These are phyloP conservation scores for Leccinum olivaceopallidum DNA, from an alignment of 768 basidiomycete genomes.

Conservation along the genomic window DNA sequence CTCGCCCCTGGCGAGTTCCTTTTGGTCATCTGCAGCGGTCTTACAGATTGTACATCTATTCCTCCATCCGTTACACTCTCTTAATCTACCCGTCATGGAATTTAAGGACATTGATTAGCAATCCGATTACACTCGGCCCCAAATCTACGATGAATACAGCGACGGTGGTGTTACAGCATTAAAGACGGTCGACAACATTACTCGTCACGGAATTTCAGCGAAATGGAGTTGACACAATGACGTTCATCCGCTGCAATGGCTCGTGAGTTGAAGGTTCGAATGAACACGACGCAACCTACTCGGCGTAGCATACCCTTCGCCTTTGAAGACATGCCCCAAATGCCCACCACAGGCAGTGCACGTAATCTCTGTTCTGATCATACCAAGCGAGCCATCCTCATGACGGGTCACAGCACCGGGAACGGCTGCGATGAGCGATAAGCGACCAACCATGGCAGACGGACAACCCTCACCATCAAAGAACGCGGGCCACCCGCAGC, in stretches of 20 bases:
- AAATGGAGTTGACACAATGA: constrained; percentile 90
- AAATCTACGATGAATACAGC: not conserved
- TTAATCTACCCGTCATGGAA: constrained; percentile 25
- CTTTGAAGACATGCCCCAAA: constrained; percentile 94
- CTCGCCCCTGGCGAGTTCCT: constrained; percentile 5
- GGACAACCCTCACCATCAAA: constrained; percentile 69
- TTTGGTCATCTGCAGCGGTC: constrained; percentile 18
- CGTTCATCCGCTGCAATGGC: constrained; percentile 66
- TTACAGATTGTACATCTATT: constrained; percentile 24
- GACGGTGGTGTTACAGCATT: not conserved
- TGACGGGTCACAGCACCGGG: constrained; percentile 86
- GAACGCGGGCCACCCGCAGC: constrained; percentile 98
- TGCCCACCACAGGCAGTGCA: constrained; percentile 93
- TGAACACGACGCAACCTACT: constrained; percentile 45
- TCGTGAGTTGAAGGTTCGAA: constrained; percentile 1
- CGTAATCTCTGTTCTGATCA: constrained; percentile 80
- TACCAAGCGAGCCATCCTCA: constrained; percentile 67
- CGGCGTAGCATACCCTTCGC: constrained; percentile 79
- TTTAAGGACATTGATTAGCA: constrained; percentile 2
- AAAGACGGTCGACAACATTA: not conserved
- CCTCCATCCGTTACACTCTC: constrained; percentile 18
- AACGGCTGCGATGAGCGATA: constrained; percentile 55
- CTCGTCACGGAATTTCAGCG: constrained; percentile 66
- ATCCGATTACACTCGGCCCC: not conserved
- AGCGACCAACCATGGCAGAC: not conserved